Base-by-base conservation (phyloP, 2,329 filamentous ascomycete genomes). In the Leptographium flavum region DNA sequence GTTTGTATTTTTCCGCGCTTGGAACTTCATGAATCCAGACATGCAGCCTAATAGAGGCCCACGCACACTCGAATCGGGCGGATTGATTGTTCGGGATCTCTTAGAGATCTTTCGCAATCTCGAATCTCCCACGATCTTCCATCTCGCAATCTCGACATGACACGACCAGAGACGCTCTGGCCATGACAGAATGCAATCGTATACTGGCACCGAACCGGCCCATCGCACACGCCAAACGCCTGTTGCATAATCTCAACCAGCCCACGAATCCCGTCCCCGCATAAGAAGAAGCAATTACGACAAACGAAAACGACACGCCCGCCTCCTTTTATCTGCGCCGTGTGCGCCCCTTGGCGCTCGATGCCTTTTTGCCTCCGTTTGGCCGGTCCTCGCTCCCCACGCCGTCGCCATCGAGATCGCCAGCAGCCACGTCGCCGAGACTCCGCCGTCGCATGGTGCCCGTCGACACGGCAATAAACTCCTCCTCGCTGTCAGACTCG, bases 401-500 rank as follows among this genome's bases (percentile, higher is more conserved):
- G 55, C 53, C 41, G 14, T 36, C 36, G 17, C 63, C 67, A 47
- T 78, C 77, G 2, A 52, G 41, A 32, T 54, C 52, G 5, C 49
- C 50, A 52, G 78, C 79, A 53, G 81, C 71, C 41, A 76, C 76
- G 46, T 83, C 80, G 1, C 84, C 85, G 11, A 86, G 79, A 58
- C 86, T 94, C 58, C 87, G 83, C 48, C 87, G 75, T 52, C 90
- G 74, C 72, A 94, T 90, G 39, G 92, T 94, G 11, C 90, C 90
- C 1, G 76, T 74, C 17, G 74, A 76, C 21, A 81, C 74, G 5
- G 73, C 68, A 23, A 81, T 65, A 49, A 81, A 79, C 57, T 98
- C 93, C 55, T 98, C 92, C 57, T 95, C 92, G 57, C 86, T 94
- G 57, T 96, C 92, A 54, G 86, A 94, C 56, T 94, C 87, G 40